Conservation (phyloP, 306 rosid genomes). For the Coriaria nepalensis region DNA sequence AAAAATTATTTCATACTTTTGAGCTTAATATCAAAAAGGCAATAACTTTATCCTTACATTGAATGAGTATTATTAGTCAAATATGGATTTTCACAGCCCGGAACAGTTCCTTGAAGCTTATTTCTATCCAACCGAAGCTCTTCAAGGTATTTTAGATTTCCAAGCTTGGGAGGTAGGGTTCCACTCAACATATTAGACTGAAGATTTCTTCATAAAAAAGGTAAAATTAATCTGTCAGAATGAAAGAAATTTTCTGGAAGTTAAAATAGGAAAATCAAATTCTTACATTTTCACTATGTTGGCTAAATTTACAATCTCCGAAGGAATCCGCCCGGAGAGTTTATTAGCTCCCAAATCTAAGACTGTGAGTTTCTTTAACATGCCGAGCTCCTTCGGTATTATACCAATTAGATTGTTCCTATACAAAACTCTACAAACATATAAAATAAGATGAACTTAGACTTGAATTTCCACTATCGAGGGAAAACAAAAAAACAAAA, state of each 20-base stretch:
- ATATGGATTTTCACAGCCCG: constrained; percentile 31
- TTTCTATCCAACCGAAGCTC: constrained; percentile 78
- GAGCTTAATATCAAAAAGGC: too few species aligned
- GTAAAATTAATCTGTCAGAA: constrained; percentile 6
- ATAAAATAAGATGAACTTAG: constrained; percentile 1
- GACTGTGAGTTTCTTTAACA: constrained; percentile 47
- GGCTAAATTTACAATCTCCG: constrained; percentile 59
- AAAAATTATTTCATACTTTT: constrained; percentile 1
- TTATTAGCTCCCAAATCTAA: constrained; percentile 85
- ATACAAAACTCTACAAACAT: constrained; percentile 43
- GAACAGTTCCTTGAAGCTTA: constrained; percentile 74
- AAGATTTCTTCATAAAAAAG: constrained; percentile 44
- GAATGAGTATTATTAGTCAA: constrained; percentile 25
- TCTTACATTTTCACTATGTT: constrained; percentile 51
- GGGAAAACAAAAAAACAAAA: not conserved
- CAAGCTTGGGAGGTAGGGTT: constrained; percentile 49
- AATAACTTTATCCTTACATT: constrained; percentile 59
- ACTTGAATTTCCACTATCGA: too few species aligned
- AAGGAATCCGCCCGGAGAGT: constrained; percentile 74
- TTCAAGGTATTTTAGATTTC: constrained; percentile 56
- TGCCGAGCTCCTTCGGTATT: constrained; percentile 64
- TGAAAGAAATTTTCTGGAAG: too few species aligned
- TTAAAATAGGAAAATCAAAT: too few species aligned
- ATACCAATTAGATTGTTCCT: constrained; percentile 69
- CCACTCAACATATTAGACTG: constrained; percentile 80